Conservation (phyloP, 129 eudicot species). For the Saussurea involucrata region DNA sequence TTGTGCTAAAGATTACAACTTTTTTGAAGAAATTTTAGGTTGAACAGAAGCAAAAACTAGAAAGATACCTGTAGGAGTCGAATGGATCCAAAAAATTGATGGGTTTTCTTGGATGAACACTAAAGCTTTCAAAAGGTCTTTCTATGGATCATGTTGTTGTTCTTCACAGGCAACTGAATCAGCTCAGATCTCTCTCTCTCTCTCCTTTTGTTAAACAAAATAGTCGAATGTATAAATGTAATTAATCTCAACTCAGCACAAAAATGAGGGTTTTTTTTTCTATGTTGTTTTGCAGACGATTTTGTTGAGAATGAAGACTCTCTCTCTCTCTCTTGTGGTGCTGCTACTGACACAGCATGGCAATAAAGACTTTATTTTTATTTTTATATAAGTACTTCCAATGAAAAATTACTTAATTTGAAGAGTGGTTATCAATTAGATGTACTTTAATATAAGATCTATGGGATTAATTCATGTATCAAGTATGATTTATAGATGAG, state of each 20-base stretch:
- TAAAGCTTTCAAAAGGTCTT: slow-evolving; percentile 1
- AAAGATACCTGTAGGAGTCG: slow-evolving; percentile 13
- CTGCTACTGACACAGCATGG: slow-evolving; percentile 24
- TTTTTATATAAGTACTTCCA: no score
- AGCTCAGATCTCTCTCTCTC: slow-evolving; percentile 21
- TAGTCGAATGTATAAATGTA: slow-evolving; percentile 4
- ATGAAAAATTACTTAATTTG: no score
- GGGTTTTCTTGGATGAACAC: slow-evolving; percentile 12
- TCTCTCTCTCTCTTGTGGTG: slow-evolving; percentile 6
- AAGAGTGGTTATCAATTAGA: no score
- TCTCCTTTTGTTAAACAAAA: neutral
- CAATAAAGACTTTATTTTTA: slow-evolving; percentile 12
- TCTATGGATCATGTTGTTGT: neutral
- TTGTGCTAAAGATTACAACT: neutral
- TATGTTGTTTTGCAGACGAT: neutral
- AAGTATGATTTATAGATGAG: no score
- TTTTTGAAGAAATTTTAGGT: neutral
- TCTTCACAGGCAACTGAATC: neutral
- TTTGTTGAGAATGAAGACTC: slow-evolving; percentile 3
- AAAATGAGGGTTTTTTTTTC: neutral
- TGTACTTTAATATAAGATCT: no score
- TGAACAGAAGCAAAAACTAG: neutral
- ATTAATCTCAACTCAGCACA: neutral
- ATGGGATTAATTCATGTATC: no score
- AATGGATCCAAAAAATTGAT: slow-evolving; percentile 10